Evolutionary conservation across 495 filamentous ascomycete genomes (phyloP), one percentile per base, ranked within the genome.

Genomic region (Hypoxylon trugodes): DNA sequence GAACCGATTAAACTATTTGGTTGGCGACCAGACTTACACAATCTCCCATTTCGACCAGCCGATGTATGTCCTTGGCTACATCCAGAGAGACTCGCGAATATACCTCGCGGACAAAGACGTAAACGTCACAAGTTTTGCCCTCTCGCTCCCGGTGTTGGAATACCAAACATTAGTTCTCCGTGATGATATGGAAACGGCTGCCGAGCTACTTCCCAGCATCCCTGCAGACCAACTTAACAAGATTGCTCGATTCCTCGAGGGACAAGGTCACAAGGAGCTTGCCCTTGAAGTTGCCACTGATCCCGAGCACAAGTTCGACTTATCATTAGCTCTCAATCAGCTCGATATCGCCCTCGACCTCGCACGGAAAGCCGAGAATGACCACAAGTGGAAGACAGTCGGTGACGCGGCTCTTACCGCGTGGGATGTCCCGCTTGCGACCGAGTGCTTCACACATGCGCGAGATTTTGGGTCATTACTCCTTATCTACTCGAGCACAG

Each of bases 21-120:
- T 99, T 28, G 96, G 95, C 47, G 95, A 98, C 76, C 92, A 97
- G 77, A 96, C 93, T 24, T 97, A 98, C 83, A 97, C 95, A n/a
- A 90, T 99, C 69, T 92, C 92, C 33, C 94, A 98, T 77, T 97
- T 97, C 68, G 95, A 99, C 76, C 85, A 92, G 69, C 87, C 91
- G 12, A 93, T 94, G 89, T 99, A 98, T 75, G 82, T 96, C 37
- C 86, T 98, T 4, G 95, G 94, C 42, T 99, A 98, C 73, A 87
- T 99, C 42, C 91, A 93, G 59, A 89, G 95, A 21, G 96, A 99
- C 74, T 91, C 91, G 8, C 84, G 91, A 43, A 87, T 98, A 69
- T 99, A 99, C 73, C 81, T 99, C 28, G 88, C 90, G 60, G 93
- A 99, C 76, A 97, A 97, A 76, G 95, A 98, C 72, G 90, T 98